These are phyloP conservation scores for Sporobolomyces phaffii DNA, from an alignment of 768 basidiomycete species.

Conservation along the genomic window DNA sequence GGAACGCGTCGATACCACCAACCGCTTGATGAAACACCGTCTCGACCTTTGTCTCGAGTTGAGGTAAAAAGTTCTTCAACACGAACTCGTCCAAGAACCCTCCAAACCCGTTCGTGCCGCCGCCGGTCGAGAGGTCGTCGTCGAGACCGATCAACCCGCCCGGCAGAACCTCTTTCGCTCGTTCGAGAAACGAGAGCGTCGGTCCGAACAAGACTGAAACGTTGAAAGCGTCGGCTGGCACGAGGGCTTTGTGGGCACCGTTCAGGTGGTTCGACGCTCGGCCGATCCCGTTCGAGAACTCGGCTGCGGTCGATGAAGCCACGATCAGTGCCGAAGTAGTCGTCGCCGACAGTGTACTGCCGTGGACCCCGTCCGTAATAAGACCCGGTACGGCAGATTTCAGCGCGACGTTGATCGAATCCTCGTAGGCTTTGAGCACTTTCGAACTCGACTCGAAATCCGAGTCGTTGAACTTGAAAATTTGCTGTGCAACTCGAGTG, in stretches of 20 bases:
- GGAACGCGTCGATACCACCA: slow-evolving; percentile 69
- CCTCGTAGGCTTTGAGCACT: slow-evolving; percentile 68
- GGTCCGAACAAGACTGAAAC: slow-evolving; percentile 92
- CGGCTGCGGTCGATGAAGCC: slow-evolving; percentile 53
- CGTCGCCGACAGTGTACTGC: slow-evolving; percentile 49
- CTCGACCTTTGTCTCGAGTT: slow-evolving; percentile 88
- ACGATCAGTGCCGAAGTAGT: slow-evolving; percentile 29
- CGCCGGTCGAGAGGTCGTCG: no score
- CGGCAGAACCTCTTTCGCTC: slow-evolving; percentile 66
- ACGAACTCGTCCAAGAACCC: slow-evolving; percentile 58
- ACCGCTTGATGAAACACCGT: slow-evolving; percentile 78
- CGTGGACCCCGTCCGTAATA: slow-evolving; percentile 63
- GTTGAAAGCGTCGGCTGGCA: slow-evolving; percentile 88
- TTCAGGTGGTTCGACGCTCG: slow-evolving; percentile 55
- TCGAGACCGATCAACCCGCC: slow-evolving; percentile 31
- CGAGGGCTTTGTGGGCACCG: slow-evolving; percentile 75
- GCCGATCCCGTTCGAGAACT: slow-evolving; percentile 54
- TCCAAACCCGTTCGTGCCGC: slow-evolving; percentile 32
- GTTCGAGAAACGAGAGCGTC: slow-evolving; percentile 73
- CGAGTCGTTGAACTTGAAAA: slow-evolving; percentile 89
- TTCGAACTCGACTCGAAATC: slow-evolving; percentile 67
- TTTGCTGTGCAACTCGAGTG: no score
- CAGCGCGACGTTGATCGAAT: slow-evolving; percentile 72
- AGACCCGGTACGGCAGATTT: slow-evolving; percentile 91
- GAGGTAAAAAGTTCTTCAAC: slow-evolving; percentile 81